A percentile compares a stretch with the other conserved stretches of the same genome.
Evolutionary conservation across 106 monocot species (phyloP).

Genomic region (Dioscorea alata): DNA sequence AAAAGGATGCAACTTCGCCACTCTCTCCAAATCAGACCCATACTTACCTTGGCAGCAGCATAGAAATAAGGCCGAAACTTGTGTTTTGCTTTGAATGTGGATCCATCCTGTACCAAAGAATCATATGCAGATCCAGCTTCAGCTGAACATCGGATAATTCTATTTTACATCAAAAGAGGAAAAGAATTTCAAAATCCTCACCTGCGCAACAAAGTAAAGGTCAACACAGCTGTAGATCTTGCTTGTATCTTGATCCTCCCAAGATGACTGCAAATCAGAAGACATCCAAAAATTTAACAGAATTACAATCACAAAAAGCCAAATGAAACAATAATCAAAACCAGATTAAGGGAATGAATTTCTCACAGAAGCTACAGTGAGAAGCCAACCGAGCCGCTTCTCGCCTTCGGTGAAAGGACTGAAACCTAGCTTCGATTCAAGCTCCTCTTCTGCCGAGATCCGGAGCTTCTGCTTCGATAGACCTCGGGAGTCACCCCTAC

Average conservation of each 20-base stretch:
- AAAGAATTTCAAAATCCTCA: slow-evolving; percentile 13
- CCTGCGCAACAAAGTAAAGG: slow-evolving; percentile 90
- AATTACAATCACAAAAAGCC: not conserved
- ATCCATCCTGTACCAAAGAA: slow-evolving; percentile 59
- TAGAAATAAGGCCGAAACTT: slow-evolving; percentile 90
- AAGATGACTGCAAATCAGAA: slow-evolving; percentile 59
- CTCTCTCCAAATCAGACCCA: too few relatives aligned
- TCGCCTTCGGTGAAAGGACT: slow-evolving; percentile 81
- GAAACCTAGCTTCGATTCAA: slow-evolving; percentile 78
- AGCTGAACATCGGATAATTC: not conserved
- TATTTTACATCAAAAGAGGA: not conserved
- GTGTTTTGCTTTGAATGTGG: slow-evolving; percentile 80
- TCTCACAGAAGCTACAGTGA: slow-evolving; percentile 70
- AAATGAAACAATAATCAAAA: not conserved
- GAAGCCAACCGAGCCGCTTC: slow-evolving; percentile 92
- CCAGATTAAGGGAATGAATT: not conserved
- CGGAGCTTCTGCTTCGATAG: slow-evolving; percentile 67
- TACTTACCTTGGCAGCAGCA: slow-evolving; percentile 70
- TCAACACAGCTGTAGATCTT: slow-evolving; percentile 85
- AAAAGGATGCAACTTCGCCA: too few relatives aligned
- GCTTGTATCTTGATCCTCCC: slow-evolving; percentile 70
- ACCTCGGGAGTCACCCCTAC: slow-evolving; percentile 15
- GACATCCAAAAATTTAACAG: not conserved
- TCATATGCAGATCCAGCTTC: not conserved
- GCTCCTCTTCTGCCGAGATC: slow-evolving; percentile 66